Base-by-base conservation (phyloP, 805 yeast species). In the Blastobotrys peoriensis region DNA sequence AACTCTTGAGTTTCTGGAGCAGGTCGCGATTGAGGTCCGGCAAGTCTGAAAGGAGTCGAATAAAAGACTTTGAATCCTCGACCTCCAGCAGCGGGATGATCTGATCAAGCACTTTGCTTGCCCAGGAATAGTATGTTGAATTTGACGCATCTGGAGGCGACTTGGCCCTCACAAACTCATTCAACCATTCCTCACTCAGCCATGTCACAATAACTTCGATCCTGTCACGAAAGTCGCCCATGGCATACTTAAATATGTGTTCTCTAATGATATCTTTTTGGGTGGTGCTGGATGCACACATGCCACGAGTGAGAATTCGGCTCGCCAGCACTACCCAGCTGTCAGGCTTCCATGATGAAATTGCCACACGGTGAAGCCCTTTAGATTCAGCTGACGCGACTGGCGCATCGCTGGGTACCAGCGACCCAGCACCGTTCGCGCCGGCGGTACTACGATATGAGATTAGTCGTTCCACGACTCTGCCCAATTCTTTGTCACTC, bases 181-280 rank as follows among this genome's bases (percentile, higher is more conserved):
- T 69, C 65, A 78, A 81, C 94, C 96, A 93, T 62, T 93, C 98
- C 64, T 93, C 98, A 56, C 84, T 89, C 44, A 93, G 67, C 99
- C 99, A 93, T 50, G 84, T 88, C 33, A 91, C 79, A 16, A 87
- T 79, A 28, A 82, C 65, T 47, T 86, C 94, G 9, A 89, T 72
- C 28, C 91, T 69, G 6, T 69, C 70, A 44, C 83, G 83, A 54
- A 89, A 79, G 57, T 84, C 86, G 8, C 74, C 80, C 55, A 86
- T 69, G 44, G 87, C 81, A 59, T 83, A 85, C 15, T 80, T 78
- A 48, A 83, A 81, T 8, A 93, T 66, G 18, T 86, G 76, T 18
- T 75, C 78, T 53, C 96, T 72, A 9, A 91, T 76, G 48, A 78
- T 59, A 44, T 78, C 60, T 70, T 38, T 16, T 46, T 49, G 22